Base-by-base conservation (phyloP, 2,329 filamentous ascomycete genomes). In the Pyrenophora seminiperda region DNA sequence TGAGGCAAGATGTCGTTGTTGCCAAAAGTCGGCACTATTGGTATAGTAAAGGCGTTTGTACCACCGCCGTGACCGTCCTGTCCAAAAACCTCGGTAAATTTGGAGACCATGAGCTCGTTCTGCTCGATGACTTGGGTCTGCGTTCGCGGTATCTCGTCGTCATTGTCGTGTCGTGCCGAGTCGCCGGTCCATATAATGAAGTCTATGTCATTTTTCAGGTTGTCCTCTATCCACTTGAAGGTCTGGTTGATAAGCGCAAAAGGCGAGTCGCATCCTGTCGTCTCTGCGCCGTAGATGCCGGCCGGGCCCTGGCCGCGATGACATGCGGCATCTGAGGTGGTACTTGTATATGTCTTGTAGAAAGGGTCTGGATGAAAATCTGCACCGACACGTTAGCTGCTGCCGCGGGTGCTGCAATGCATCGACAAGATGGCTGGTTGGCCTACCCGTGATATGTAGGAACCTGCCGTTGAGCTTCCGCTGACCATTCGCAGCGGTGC, bases 1-100 rank as follows among this genome's bases (percentile, higher is more conserved):
- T 99, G 94, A 1, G 94, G 94, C 53, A 97, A 84, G 50, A 99
- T 92, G 67, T 99, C 94, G 74, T 99, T 99, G 77, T 99, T 99
- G 53, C 94, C 94, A 61, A 97, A 87, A 0, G 87, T 97, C 0
- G 94, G 92, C 15, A 99, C 81, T 22, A 97, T 84, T 3, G 94
- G 93, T 3, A 97, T 82, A 10, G 80, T 73, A 50, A 91, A 81
- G 49, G 84, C 83, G 54, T 76, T 68, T 30, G 73, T 71, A 50
- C 78, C 72, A 41, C 57, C 53, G 15, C 76, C 68, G 58, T 83
- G 77, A 33, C 81, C 75, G 63, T 40, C 44, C 15, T 57, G 53
- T 17, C 81, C 80, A 67, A 97, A 96, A 7, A 89, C 80, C 15
- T 91, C 83, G 38, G 82, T 75, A 72, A 97, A 90, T 71, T 90